These are phyloP conservation scores for Didymella segeticola DNA, from an alignment of 2,329 filamentous ascomycete genomes.

Conservation along the genomic window DNA sequence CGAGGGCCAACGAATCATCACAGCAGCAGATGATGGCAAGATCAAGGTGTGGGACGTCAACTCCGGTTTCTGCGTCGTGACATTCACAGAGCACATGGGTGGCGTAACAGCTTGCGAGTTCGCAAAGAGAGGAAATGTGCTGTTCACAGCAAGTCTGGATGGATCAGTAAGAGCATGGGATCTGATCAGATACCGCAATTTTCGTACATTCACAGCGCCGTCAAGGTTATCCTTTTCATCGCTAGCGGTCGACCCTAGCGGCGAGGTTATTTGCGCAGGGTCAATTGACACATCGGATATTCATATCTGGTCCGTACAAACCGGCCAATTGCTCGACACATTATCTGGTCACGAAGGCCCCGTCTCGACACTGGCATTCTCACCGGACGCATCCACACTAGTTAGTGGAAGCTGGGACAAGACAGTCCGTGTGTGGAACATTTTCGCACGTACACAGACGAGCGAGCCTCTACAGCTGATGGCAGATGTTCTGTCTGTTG, in stretches of 20 bases:
- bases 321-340: slow-evolving; percentile 89
- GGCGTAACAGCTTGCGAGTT: slow-evolving; percentile 95
- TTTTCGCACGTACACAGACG: slow-evolving; percentile 92
- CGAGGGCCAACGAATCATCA: slow-evolving; percentile 91
- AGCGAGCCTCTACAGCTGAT: slow-evolving; percentile 93
- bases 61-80: slow-evolving; percentile 97
- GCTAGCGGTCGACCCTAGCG: slow-evolving; percentile 94
- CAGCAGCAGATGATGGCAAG: slow-evolving; percentile 94
- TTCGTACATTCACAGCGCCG: slow-evolving; percentile 94
- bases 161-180: slow-evolving; percentile 97
- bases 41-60: slow-evolving; percentile 98
- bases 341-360: slow-evolving; percentile 93
- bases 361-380: slow-evolving; percentile 85
- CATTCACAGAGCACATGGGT: slow-evolving; percentile 95
- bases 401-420: slow-evolving; percentile 97
- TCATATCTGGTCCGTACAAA: slow-evolving; percentile 98
- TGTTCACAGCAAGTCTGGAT: slow-evolving; percentile 94
- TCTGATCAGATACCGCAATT: slow-evolving; percentile 93
- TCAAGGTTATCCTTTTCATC: slow-evolving; percentile 91
- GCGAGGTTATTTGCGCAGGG: slow-evolving; percentile 93
- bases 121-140: slow-evolving; percentile 90
- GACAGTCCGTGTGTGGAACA: slow-evolving; percentile 94
- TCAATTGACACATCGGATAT: slow-evolving; percentile 97
- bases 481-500: slow-evolving; percentile 85
- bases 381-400: slow-evolving; percentile 81